Conservation (phyloP, 1,139 yeast genomes). For the Blastobotrys niveus region DNA sequence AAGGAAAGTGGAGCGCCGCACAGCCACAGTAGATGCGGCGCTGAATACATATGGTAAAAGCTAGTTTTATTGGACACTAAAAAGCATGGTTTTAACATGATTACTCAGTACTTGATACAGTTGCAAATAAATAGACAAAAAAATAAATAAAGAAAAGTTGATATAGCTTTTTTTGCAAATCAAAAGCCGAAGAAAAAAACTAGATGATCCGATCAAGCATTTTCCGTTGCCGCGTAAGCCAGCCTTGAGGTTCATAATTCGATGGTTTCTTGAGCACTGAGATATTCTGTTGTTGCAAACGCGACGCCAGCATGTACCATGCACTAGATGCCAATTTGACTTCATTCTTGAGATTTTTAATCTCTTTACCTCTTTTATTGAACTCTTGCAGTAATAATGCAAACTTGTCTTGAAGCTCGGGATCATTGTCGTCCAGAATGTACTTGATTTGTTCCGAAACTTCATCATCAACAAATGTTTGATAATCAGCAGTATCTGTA, state of each 20-base stretch:
- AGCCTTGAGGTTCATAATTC: slow-evolving; percentile 28
- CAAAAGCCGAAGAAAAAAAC: too few species aligned
- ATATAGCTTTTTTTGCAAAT: too few species aligned
- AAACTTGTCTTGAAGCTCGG: slow-evolving; percentile 1
- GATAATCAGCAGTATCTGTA: neutral
- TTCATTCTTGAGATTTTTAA: slow-evolving; percentile 17
- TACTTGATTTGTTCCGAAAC: neutral
- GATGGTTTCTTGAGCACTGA: slow-evolving; percentile 23
- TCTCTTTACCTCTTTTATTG: neutral
- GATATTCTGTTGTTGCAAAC: slow-evolving; percentile 29
- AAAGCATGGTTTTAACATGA: too few species aligned
- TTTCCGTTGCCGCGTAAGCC: slow-evolving; percentile 29
- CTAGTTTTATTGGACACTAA: too few species aligned
- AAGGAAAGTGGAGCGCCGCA: too few species aligned
- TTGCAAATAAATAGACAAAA: too few species aligned
- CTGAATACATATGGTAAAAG: too few species aligned
- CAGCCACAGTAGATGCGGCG: too few species aligned
- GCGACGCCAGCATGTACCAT: slow-evolving; percentile 28
- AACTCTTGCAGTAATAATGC: neutral
- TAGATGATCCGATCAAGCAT: slow-evolving; percentile 18
- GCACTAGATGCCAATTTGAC: slow-evolving; percentile 27
- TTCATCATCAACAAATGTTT: neutral
- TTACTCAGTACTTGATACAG: too few species aligned
- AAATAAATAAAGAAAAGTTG: too few species aligned
- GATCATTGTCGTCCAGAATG: slow-evolving; percentile 2